Percentiles rank a stretch among this genome's conserved stretches.
Evolutionary conservation across 2,329 filamentous ascomycete genomes (phyloP).

Genomic region (Phaeoacremonium minimum): DNA sequence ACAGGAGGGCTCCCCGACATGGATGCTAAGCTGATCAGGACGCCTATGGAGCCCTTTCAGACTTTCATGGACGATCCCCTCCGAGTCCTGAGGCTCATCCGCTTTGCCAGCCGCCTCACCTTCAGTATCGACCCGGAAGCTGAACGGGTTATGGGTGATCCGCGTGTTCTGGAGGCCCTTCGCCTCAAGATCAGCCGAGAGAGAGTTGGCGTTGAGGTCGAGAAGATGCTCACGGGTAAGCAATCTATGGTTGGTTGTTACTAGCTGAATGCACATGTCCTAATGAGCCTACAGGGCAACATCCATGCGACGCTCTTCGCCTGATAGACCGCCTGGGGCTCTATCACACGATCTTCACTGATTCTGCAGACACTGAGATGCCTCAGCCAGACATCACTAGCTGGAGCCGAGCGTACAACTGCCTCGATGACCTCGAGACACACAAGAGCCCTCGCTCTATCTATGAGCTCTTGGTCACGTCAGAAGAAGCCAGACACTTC

Average conservation of each 20-base stretch:
- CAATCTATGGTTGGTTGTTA: too few relatives aligned
- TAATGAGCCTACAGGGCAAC: slow-evolving; percentile 38
- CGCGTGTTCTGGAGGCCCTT: slow-evolving; percentile 75
- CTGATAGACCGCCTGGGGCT: slow-evolving; percentile 64
- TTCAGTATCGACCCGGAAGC: slow-evolving; percentile 73
- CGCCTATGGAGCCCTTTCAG: slow-evolving; percentile 80
- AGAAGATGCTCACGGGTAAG: slow-evolving; percentile 81
- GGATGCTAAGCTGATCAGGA: slow-evolving; percentile 67
- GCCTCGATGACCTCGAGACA: slow-evolving; percentile 47
- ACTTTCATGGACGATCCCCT: slow-evolving; percentile 95
- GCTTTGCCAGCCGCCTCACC: slow-evolving; percentile 80
- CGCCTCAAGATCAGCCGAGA: slow-evolving; percentile 88
- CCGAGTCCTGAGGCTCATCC: slow-evolving; percentile 77
- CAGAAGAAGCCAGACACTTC: slow-evolving; percentile 62
- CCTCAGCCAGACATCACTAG: slow-evolving; percentile 51
- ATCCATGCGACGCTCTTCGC: slow-evolving; percentile 57
- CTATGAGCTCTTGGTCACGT: slow-evolving; percentile 52
- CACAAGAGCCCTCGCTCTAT: slow-evolving; percentile 41
- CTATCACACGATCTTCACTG: slow-evolving; percentile 70
- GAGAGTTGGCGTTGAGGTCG: slow-evolving; percentile 78
- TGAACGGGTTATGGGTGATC: slow-evolving; percentile 69
- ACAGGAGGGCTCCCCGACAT: slow-evolving; percentile 77
- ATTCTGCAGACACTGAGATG: slow-evolving; percentile 52
- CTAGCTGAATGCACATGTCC: neutral
- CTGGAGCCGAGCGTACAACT: slow-evolving; percentile 62